A percentile compares a stretch with the other conserved stretches of the same genome.
These are phyloP conservation scores for Yarrowia sp. DNA, from an alignment of 805 yeast genomes.

Conservation along the genomic window DNA sequence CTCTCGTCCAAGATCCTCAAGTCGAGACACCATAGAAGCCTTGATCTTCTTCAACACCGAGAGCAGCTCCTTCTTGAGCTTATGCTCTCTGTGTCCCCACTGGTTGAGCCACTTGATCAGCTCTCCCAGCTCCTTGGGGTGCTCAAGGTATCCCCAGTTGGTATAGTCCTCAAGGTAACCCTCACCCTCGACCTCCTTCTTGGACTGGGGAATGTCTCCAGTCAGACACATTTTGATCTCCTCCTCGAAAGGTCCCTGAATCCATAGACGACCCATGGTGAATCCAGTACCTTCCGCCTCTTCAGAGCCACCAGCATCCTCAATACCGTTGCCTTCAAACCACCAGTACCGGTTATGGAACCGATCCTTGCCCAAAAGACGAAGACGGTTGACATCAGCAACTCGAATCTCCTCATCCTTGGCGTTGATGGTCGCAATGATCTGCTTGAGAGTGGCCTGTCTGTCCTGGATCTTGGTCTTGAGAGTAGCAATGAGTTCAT, in stretches of 20 bases:
- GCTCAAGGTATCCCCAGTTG: constrained; percentile 78
- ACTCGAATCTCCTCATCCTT: constrained; percentile 62
- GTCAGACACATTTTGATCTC: constrained; percentile 50
- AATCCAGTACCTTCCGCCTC: constrained; percentile 50
- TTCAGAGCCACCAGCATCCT: constrained; percentile 22
- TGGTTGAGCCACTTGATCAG: constrained; percentile 73
- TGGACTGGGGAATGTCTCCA: constrained; percentile 56
- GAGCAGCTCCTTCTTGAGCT: constrained; percentile 66
- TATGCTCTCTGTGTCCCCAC: constrained; percentile 76
- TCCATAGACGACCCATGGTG: constrained; percentile 84
- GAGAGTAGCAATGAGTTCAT: constrained; percentile 37
- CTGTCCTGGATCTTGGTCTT: constrained; percentile 43
- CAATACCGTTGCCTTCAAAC: constrained; percentile 85
- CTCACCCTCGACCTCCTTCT: constrained; percentile 70
- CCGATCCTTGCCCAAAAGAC: constrained; percentile 80
- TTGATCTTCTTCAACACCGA: constrained; percentile 60
- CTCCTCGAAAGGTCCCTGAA: constrained; percentile 82
- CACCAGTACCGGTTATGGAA: constrained; percentile 92
- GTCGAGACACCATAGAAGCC: constrained; percentile 65
- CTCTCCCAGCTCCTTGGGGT: constrained; percentile 60
- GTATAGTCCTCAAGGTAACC: constrained; percentile 58
- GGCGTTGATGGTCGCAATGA: constrained; percentile 41
- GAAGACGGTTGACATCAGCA: constrained; percentile 75
- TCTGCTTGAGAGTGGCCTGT: constrained; percentile 48
- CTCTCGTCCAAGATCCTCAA: constrained; percentile 43